Conservation (phyloP, 78 protist genomes). For the Planoprotostelium fungivorum region DNA sequence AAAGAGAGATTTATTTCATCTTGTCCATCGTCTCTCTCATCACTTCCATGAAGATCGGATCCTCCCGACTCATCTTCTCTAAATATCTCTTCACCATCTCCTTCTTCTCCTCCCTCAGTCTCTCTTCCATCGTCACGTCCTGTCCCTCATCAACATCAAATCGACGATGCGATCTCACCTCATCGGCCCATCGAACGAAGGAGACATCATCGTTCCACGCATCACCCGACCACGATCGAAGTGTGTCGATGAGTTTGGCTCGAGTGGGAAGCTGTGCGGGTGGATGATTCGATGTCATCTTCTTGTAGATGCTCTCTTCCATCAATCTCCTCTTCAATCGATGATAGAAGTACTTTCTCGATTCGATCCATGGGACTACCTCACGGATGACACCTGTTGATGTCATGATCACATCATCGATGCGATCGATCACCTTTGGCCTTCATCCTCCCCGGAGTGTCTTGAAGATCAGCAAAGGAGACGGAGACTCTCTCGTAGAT, state of each 20-base stretch:
- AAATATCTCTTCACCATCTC: neutral
- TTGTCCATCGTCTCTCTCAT: no score
- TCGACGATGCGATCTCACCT: no score
- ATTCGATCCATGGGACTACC: conserved; percentile 75
- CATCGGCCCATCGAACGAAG: neutral
- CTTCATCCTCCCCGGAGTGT: conserved; percentile 93
- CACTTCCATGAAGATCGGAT: neutral
- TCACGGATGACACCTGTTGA: conserved; percentile 39
- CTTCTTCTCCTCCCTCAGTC: neutral
- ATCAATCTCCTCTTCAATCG: conserved; percentile 66
- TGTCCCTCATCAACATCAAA: no score
- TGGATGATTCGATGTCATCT: neutral
- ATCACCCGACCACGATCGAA: neutral
- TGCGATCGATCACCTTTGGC: conserved; percentile 64
- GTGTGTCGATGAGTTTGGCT: neutral
- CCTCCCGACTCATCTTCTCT: neutral
- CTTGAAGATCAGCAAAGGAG: conserved; percentile 94
- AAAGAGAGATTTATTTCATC: no score
- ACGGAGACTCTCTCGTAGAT: conserved; percentile 84
- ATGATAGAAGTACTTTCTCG: conserved; percentile 76
- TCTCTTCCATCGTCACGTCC: neutral
- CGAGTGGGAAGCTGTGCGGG: neutral
- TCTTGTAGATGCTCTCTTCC: conserved; percentile 33
- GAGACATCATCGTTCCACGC: neutral
- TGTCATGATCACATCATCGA: neutral